phyloP scores from a whole-genome alignment of 2,329 filamentous ascomycete species.

The Ceratocystis ficicola region DNA sequence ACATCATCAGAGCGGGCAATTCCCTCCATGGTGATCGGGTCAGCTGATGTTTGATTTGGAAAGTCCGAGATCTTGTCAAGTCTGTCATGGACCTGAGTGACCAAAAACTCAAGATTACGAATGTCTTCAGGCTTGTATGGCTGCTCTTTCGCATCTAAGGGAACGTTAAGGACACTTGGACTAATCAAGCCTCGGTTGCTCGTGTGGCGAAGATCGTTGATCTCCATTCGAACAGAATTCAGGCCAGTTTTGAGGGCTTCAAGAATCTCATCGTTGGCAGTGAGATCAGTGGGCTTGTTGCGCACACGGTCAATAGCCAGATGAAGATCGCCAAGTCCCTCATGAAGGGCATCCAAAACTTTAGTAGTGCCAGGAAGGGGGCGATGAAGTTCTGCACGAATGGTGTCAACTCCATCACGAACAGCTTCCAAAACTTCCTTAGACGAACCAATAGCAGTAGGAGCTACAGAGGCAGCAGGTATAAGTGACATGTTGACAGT shows the following conservation, averaged over 20 bases:
- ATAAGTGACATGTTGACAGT: conserved; percentile 60
- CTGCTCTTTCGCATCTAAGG: conserved; percentile 23
- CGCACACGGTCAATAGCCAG: conserved; percentile 63
- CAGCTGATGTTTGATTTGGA: neutral
- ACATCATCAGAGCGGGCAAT: conserved; percentile 60
- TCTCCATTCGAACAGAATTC: conserved; percentile 60
- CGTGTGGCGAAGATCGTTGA: conserved; percentile 60
- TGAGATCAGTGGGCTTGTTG: conserved; percentile 70
- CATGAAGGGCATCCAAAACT: conserved; percentile 77
- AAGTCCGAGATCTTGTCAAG: conserved; percentile 15
- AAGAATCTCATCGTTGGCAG: conserved; percentile 77
- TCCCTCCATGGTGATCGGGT: conserved; percentile 10
- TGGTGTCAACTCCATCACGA: conserved; percentile 57
- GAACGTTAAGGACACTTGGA: conserved; percentile 41
- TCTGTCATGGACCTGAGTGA: conserved; percentile 15
- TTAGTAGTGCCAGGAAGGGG: conserved; percentile 64
- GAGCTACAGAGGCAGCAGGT: conserved; percentile 38
- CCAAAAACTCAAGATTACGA: conserved; percentile 18
- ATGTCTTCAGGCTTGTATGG: conserved; percentile 13
- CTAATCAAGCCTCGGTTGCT: conserved; percentile 40
- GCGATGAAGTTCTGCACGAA: conserved; percentile 62
- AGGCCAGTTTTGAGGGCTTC: conserved; percentile 78
- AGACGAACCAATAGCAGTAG: conserved; percentile 8
- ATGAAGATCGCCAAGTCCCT: conserved; percentile 68
- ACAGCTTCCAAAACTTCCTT: conserved; percentile 61